Evolutionary conservation across 306 rosid species (phyloP).

Genomic region (Malus sylvestris): DNA sequence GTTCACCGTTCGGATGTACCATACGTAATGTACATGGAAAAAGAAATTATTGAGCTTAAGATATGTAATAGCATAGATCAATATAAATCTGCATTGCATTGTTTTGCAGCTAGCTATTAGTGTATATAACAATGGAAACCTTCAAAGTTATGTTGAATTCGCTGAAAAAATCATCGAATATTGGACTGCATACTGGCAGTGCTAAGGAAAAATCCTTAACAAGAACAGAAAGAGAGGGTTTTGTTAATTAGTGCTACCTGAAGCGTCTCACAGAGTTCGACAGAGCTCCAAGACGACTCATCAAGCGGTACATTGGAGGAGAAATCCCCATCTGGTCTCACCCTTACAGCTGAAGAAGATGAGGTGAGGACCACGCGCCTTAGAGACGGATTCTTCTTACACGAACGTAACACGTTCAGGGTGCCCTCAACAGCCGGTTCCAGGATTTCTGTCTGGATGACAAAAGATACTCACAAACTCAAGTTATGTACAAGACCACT

Average conservation of each 20-base stretch:
- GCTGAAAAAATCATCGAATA: too few species aligned
- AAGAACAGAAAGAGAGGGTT: not conserved
- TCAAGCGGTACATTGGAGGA: constrained; percentile 53
- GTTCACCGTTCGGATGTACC: not conserved
- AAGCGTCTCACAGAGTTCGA: constrained; percentile 43
- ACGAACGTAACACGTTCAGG: constrained; percentile 66
- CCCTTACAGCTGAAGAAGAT: constrained; percentile 67
- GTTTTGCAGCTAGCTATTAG: not conserved
- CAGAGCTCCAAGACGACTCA: constrained; percentile 72
- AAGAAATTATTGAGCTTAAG: not conserved
- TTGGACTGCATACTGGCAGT: too few species aligned
- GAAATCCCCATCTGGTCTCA: constrained; percentile 37
- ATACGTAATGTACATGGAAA: not conserved
- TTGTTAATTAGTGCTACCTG: constrained; percentile 32
- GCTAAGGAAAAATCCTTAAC: too few species aligned
- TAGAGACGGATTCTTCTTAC: constrained; percentile 49
- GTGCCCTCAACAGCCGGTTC: constrained; percentile 71
- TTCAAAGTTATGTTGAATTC: not conserved
- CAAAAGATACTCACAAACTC: not conserved
- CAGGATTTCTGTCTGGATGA: constrained; percentile 49
- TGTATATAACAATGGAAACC: not conserved
- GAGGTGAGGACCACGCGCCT: constrained; percentile 74
- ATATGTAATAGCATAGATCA: not conserved
- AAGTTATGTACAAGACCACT: not conserved
- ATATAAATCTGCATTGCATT: not conserved